These are phyloP conservation scores for Candida cerambycidarum DNA, from an alignment of 805 yeast genomes.

Conservation along the genomic window DNA sequence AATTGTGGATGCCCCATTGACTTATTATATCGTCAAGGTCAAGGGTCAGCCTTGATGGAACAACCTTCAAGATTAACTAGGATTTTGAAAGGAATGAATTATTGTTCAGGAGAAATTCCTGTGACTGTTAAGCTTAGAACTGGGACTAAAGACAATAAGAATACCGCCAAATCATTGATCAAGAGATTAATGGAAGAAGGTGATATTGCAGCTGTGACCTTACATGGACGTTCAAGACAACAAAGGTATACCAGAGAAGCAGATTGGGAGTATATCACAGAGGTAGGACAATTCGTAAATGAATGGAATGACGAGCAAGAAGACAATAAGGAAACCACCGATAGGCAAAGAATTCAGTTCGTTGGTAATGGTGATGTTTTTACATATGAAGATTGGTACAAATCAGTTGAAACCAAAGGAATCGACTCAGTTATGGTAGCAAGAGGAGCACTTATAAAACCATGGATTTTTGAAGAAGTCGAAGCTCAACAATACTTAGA, in stretches of 20 bases:
- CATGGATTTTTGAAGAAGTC: constrained; percentile 97
- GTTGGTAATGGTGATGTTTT: constrained; percentile 95
- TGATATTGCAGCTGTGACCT: constrained; percentile 84
- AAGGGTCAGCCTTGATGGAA: constrained; percentile 91
- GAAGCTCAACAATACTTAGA: constrained; percentile 87
- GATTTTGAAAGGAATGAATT: constrained; percentile 84
- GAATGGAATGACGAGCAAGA: constrained; percentile 52
- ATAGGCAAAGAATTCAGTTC: constrained; percentile 68
- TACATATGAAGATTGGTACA: constrained; percentile 85
- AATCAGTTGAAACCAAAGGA: constrained; percentile 59
- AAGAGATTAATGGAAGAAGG: constrained; percentile 71
- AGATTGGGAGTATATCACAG: constrained; percentile 85
- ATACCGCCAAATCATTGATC: constrained; percentile 81
- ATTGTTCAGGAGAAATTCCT: constrained; percentile 86
- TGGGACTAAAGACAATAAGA: constrained; percentile 82
- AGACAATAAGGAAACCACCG: constrained; percentile 61
- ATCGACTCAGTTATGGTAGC: constrained; percentile 97
- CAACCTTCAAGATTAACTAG: constrained; percentile 80
- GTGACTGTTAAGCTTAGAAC: constrained; percentile 90
- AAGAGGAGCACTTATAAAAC: constrained; percentile 95
- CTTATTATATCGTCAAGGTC: constrained; percentile 88
- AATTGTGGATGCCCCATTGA: constrained; percentile 99
- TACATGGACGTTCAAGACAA: constrained; percentile 95
- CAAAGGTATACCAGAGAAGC: constrained; percentile 91
- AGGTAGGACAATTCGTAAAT: constrained; percentile 68